Base-by-base conservation (phyloP, 208 protist species). In the Cochliopodium minus region DNA sequence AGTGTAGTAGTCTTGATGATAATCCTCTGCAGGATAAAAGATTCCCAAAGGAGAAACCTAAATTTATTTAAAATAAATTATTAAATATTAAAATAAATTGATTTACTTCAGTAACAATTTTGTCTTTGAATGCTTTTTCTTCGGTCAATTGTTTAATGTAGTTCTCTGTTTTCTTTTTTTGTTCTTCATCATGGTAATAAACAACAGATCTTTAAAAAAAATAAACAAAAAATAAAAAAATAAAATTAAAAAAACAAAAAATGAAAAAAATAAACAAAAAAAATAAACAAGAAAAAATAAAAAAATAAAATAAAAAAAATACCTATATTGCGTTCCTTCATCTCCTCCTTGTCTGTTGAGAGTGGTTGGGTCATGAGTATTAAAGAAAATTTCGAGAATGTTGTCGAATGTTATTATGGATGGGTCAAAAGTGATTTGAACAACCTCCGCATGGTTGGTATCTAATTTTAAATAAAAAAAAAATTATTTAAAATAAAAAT, bases 391-490 rank as follows among this genome's bases (percentile, higher is more conserved):
- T 22, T 78, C 66, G 1, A 93, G 53, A n/a, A 94, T 64, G 6
- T 85, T 64, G 15, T 70, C 61, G 66, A 82, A 94, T 10, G 69
- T 71, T 0, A 90, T 67, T 62, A 85, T 78, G 9, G 47, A 32
- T 22, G 80, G 67, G 54, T 94, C 73, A 58, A 79, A 89, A 23
- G 59, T 77, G 53, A 89, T 65, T 56, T 88, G 70, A 0, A 94
- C 73, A 11, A 88, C 88, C 70, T 96, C 89, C 1, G 86, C 86
- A 66, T 94, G 88, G n/a, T n/a, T n/a, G n/a, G n/a, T n/a, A n/a
- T n/a, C n/a, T n/a, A n/a, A n/a, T n/a, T n/a, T n/a, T n/a, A n/a
- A n/a, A n/a, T n/a, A n/a, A n/a, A n/a, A n/a, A n/a, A n/a, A n/a
- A n/a, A n/a, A n/a, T n/a, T n/a, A n/a, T n/a, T n/a, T n/a, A n/a